Conservation (phyloP, 305 asterid species). For the Nicotiana rustica region DNA sequence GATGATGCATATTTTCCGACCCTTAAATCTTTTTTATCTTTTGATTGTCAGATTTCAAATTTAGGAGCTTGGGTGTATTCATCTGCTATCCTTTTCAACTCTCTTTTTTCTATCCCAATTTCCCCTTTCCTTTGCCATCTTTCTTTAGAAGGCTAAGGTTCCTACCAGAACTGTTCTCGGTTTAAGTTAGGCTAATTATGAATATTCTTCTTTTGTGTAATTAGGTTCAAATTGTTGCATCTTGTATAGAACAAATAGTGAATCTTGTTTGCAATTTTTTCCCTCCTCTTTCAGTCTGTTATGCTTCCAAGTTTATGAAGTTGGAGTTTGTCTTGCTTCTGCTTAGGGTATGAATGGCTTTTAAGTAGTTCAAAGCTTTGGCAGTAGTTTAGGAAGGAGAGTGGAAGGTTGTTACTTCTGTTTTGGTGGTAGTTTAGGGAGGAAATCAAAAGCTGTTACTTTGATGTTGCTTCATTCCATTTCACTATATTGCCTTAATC, state of each 20-base stretch:
- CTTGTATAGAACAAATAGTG: conserved; percentile 17
- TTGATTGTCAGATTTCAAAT: conserved; percentile 10
- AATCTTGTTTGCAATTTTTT: not conserved
- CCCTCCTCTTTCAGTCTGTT: not conserved
- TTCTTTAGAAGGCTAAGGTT: conserved; percentile 22
- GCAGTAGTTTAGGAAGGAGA: conserved; percentile 9
- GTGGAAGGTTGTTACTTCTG: conserved; percentile 10
- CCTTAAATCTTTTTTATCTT: not conserved
- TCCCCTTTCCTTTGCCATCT: not conserved
- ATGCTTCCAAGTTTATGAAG: conserved; percentile 8
- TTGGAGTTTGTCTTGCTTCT: conserved; percentile 26
- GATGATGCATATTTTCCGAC: not conserved
- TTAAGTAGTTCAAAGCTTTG: conserved; percentile 18
- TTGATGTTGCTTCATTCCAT: not conserved
- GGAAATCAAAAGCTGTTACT: conserved; percentile 3
- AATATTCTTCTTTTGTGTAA: conserved; percentile 15
- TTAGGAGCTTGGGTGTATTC: conserved; percentile 19
- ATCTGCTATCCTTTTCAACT: conserved; percentile 17
- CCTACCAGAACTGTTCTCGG: not conserved
- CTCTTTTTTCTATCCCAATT: not conserved
- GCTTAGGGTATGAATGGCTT: conserved; percentile 5
- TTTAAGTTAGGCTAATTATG: not conserved
- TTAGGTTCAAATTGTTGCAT: conserved; percentile 26
- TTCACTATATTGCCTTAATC: conserved; percentile 25
- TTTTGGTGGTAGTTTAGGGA: not conserved